Evolutionary conservation across 108 stramenopile species (phyloP).

Genomic region (Cylindrotheca fusiformis): DNA sequence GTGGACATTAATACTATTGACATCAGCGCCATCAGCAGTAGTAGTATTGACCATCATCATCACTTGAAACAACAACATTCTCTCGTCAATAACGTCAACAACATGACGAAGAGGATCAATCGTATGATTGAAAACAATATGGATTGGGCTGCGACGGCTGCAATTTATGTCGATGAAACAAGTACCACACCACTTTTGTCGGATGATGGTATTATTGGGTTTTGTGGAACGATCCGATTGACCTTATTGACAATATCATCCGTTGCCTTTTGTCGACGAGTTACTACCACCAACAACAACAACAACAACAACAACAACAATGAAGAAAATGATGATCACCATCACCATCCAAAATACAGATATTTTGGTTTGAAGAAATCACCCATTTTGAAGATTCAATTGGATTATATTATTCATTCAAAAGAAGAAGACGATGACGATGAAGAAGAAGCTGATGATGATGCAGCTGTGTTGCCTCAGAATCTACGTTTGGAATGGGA

Average conservation of each 20-base stretch:
- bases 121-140: not conserved
- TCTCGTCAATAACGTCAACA: too few relatives aligned
- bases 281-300: not conserved
- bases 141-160: conserved; percentile 9
- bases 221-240: conserved; percentile 14
- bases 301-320: not conserved
- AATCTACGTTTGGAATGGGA: conserved; percentile 13
- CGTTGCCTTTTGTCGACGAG: conserved; percentile 8
- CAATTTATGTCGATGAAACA: conserved; percentile 7
- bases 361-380: conserved; percentile 8
- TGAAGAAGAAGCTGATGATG: not conserved
- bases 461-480: not conserved
- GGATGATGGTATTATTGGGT: not conserved
- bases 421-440: not conserved
- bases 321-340: conserved; percentile 3
- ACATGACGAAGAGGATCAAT: too few relatives aligned
- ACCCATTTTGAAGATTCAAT: conserved; percentile 11
- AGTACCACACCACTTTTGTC: not conserved
- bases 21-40: too few relatives aligned
- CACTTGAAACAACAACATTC: too few relatives aligned
- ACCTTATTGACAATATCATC: conserved; percentile 2
- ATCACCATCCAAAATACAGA: too few relatives aligned
- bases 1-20: too few relatives aligned
- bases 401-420: not conserved
- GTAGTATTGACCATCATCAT: too few relatives aligned